Percentiles rank a stretch among this genome's conserved stretches.
These are phyloP conservation scores for Zychaea mexicana DNA, from an alignment of 371 early-diverging fungal genomes.

Conservation along the genomic window DNA sequence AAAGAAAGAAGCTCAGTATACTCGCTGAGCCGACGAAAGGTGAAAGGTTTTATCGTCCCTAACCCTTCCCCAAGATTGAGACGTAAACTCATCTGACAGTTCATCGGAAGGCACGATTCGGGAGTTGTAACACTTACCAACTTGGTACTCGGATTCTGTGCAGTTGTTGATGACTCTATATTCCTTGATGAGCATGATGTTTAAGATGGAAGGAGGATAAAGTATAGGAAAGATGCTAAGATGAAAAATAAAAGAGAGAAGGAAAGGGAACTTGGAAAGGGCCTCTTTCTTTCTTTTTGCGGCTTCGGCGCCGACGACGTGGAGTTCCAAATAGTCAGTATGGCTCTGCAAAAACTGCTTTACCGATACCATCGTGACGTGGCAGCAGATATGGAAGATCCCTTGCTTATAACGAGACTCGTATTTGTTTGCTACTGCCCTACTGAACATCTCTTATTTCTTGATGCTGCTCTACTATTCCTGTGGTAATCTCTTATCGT, in stretches of 20 bases:
- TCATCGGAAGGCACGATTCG: neutral
- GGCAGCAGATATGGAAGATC: too few species aligned
- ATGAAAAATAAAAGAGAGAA: neutral
- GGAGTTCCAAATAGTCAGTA: too few species aligned
- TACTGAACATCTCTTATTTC: too few species aligned
- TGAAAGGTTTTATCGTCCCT: neutral
- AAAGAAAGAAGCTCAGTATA: neutral
- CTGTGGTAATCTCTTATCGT: too few species aligned
- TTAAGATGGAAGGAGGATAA: neutral
- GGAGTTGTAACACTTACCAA: constrained; percentile 26
- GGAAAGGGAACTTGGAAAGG: too few species aligned
- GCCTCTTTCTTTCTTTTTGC: too few species aligned
- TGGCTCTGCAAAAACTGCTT: too few species aligned
- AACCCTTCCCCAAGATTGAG: neutral
- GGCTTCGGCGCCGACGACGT: too few species aligned
- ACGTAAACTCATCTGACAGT: neutral
- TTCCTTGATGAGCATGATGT: constrained; percentile 66
- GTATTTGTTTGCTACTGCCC: too few species aligned
- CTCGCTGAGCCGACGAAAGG: neutral
- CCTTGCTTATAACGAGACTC: too few species aligned
- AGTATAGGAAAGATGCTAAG: neutral
- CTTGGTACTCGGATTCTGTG: constrained; percentile 71
- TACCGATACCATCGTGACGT: too few species aligned
- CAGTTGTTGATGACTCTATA: constrained; percentile 74
- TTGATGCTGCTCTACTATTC: too few species aligned